Base-by-base conservation (phyloP, 495 filamentous ascomycete genomes). In the Lentithecium fluviatile region DNA sequence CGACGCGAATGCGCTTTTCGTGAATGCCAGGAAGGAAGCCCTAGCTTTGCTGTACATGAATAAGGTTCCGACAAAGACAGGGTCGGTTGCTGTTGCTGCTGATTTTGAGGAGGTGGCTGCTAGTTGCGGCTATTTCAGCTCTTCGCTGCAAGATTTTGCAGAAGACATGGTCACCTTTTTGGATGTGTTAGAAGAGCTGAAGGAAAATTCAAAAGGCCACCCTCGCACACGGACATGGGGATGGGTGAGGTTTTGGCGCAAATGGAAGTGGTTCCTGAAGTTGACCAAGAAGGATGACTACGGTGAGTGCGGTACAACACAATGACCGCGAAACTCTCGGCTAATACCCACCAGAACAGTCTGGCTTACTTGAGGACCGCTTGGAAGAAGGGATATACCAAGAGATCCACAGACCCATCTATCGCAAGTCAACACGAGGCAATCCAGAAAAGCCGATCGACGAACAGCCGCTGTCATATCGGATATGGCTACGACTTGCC, bases 31-130 rank as follows among this genome's bases (percentile, higher is more conserved):
- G 65, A 79, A 83, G 36, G 83, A 87, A 51, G 90, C 92, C 0
- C 78, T 98, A 1, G 79, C 83, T 52, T 76, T 84, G 50, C 78
- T 98, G 13, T 97, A 97, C 73, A 85, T 83, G 58, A 84, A 79
- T 42, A 87, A 89, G 54, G 85, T 90, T 52, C 76, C 89, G 21
- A 81, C 83, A 38, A 82, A 82, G 54, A 75, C 84, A 4, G 78
- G 83, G 29, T 81, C 83, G 1, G 77, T 88, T 32, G 85, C 86
- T 40, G 77, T 89, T n/a, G 88, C 93, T 60, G 94, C 94, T 6
- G 94, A 96, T 69, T 88, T 95, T 49, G 94, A 98, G 71, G 94
- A 98, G 73, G 91, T 97, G 8, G 90, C 91, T 29, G 94, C 94
- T 5, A 93, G 90, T 45, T 98, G 94, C 68, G 92, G 93, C 2